phyloP scores from a whole-genome alignment of 2,329 filamentous ascomycete species.

The Fusarium brachygibbosum region DNA sequence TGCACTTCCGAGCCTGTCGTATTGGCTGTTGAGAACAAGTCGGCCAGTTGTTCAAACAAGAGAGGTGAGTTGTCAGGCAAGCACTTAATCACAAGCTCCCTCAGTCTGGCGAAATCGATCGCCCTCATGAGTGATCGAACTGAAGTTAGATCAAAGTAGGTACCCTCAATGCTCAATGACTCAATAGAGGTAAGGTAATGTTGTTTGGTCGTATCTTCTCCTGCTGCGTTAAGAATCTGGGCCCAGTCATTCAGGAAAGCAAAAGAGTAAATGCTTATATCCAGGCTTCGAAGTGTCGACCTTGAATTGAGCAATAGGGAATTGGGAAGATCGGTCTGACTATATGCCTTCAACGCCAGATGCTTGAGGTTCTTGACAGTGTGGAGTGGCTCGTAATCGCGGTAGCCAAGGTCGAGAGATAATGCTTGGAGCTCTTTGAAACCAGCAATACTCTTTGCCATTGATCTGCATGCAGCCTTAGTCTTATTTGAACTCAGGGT shows the following conservation, averaged over 20 bases:
- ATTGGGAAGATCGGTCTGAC: neutral
- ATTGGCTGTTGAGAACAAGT: neutral
- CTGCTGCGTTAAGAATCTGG: too few species aligned
- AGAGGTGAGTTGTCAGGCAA: neutral
- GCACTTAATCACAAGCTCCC: neutral
- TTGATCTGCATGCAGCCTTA: conserved; percentile 4
- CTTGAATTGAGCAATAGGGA: neutral
- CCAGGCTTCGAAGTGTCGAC: conserved; percentile 7
- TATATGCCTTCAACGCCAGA: neutral
- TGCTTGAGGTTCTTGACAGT: conserved; percentile 36
- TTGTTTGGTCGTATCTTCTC: too few species aligned
- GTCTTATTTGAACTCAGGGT: rapidly evolving
- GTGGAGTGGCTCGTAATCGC: neutral
- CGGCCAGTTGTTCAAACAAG: neutral
- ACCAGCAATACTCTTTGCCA: conserved; percentile 16
- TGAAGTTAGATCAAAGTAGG: neutral
- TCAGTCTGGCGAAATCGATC: neutral
- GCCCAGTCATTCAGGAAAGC: neutral
- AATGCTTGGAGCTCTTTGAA: conserved; percentile 31
- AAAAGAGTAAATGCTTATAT: neutral
- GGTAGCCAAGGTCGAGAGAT: neutral
- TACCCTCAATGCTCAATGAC: neutral
- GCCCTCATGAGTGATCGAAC: neutral
- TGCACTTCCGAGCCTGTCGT: neutral
- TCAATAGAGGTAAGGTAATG: neutral